Percentiles rank a stretch among this genome's conserved stretches.
Evolutionary conservation across 345 rosid genomes (phyloP).

Genomic region (Pugionium cornutum): DNA sequence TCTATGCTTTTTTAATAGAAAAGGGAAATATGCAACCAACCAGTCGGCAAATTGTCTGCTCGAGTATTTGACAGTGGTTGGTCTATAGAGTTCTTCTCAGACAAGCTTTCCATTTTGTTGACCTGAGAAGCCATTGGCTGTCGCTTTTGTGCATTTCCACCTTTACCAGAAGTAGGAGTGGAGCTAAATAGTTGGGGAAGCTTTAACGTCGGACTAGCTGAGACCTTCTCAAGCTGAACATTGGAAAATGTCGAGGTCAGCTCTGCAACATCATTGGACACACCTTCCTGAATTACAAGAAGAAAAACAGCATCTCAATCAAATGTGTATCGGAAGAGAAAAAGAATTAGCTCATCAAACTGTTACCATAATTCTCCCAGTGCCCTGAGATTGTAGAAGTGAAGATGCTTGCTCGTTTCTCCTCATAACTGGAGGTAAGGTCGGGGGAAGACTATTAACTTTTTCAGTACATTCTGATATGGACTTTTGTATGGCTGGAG

Average conservation of each 20-base stretch:
- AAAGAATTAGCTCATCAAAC: constrained; percentile 9
- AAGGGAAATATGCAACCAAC: constrained; percentile 45
- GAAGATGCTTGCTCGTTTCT: constrained; percentile 62
- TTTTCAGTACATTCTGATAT: constrained; percentile 80
- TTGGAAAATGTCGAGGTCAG: constrained; percentile 66
- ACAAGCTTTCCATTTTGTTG: constrained; percentile 59
- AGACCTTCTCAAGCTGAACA: constrained; percentile 77
- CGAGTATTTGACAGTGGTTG: constrained; percentile 54
- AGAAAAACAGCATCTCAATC: constrained; percentile 4
- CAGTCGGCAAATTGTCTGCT: constrained; percentile 57
- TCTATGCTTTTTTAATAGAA: constrained; percentile 10
- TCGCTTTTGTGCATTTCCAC: constrained; percentile 75
- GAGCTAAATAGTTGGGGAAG: constrained; percentile 90
- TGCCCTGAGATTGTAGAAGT: constrained; percentile 71
- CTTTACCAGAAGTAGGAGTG: constrained; percentile 88
- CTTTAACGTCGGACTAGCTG: constrained; percentile 74
- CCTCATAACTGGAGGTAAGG: constrained; percentile 60
- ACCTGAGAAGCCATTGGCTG: constrained; percentile 54
- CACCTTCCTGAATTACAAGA: constrained; percentile 60
- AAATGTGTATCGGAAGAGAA: constrained; percentile 1
- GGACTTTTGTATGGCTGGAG: constrained; percentile 84
- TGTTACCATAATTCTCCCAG: constrained; percentile 67
- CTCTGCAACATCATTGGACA: constrained; percentile 68
- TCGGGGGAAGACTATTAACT: constrained; percentile 69
- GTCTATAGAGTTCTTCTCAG: constrained; percentile 58